These are phyloP conservation scores for Aspergillus sp. DNA, from an alignment of 2,329 filamentous ascomycete species.

Conservation along the genomic window DNA sequence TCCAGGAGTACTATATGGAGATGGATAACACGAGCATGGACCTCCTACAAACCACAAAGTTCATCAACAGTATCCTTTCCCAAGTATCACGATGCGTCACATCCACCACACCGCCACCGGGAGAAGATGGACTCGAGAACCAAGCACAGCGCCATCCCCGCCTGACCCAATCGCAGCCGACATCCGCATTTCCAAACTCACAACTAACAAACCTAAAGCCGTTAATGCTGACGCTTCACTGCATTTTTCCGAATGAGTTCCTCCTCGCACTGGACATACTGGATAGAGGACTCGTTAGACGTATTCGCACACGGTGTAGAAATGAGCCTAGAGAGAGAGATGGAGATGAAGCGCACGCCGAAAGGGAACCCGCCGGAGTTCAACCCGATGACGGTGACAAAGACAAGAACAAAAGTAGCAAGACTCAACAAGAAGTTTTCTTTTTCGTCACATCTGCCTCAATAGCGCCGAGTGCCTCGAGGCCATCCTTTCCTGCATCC, in stretches of 20 bases:
- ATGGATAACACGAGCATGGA: neutral
- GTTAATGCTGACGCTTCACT: slow-evolving; percentile 76
- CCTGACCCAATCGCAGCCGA: slow-evolving; percentile 5
- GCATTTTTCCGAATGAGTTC: slow-evolving; percentile 76
- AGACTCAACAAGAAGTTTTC: slow-evolving; percentile 29
- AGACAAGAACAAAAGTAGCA: neutral
- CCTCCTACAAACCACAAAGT: neutral
- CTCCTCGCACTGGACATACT: slow-evolving; percentile 85
- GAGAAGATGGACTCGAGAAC: neutral
- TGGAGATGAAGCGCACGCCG: neutral
- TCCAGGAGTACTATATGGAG: neutral
- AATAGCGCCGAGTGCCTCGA: slow-evolving; percentile 29
- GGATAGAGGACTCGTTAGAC: slow-evolving; percentile 71
- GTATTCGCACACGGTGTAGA: neutral
- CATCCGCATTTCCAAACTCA: slow-evolving; percentile 24
- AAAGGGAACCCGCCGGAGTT: neutral
- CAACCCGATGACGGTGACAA: neutral
- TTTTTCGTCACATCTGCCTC: slow-evolving; percentile 67
- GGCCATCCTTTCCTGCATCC: slow-evolving; percentile 13
- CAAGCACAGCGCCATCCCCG: neutral
- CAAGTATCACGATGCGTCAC: neutral
- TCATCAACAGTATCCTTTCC: neutral
- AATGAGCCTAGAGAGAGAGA: neutral
- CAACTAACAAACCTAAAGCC: slow-evolving; percentile 43
- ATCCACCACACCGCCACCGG: neutral